Evolutionary conservation across 2,329 filamentous ascomycete genomes (phyloP).

Genomic region (Tolypocladium inflatum): DNA sequence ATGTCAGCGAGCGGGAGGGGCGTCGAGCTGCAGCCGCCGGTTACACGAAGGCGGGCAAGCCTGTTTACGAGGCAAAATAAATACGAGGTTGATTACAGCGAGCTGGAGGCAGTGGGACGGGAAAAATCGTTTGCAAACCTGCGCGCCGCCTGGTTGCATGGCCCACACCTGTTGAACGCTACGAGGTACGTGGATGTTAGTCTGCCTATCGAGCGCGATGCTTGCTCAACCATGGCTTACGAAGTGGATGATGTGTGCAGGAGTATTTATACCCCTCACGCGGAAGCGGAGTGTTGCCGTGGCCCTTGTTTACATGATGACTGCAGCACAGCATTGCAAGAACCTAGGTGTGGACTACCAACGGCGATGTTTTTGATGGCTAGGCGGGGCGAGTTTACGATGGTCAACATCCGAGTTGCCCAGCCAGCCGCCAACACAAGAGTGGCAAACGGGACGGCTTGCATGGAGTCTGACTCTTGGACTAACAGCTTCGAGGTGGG

Average conservation of each 20-base stretch:
- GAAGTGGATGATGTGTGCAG: background rate
- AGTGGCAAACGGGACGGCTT: background rate
- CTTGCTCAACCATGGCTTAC: background rate
- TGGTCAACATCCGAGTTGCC: background rate
- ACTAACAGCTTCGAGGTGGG: background rate
- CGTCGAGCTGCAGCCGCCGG: background rate
- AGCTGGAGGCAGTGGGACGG: background rate
- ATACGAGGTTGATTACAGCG: background rate
- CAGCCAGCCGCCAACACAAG: background rate
- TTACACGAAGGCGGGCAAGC: background rate
- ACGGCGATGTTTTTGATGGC: background rate
- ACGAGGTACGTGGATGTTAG: background rate
- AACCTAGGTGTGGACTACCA: background rate
- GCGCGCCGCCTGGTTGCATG: background rate
- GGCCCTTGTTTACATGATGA: background rate
- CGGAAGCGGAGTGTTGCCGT: background rate
- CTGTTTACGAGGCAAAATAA: background rate
- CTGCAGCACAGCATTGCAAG: background rate
- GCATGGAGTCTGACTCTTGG: background rate
- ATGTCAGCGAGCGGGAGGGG: background rate
- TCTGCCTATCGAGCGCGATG: background rate
- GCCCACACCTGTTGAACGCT: background rate
- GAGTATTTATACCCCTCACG: background rate
- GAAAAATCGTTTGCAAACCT: background rate
- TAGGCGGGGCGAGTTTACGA: background rate